Evolutionary conservation across 805 yeast species (phyloP).

Genomic region (Danielia reshetovae): DNA sequence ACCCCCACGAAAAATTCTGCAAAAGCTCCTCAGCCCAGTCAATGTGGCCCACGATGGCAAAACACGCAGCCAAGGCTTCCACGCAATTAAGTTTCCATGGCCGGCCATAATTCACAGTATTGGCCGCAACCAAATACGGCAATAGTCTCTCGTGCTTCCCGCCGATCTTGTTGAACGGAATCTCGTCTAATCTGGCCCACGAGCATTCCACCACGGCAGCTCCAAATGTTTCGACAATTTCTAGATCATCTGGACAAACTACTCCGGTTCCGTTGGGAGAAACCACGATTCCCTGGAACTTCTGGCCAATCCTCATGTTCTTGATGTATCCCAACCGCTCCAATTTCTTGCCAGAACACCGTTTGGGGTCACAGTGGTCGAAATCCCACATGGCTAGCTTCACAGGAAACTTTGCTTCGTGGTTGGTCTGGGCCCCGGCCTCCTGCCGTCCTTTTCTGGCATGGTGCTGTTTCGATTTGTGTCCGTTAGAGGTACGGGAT

Average conservation of each 20-base stretch:
- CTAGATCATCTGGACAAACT: constrained; percentile 83
- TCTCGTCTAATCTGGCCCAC: constrained; percentile 96
- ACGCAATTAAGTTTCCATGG: constrained; percentile 97
- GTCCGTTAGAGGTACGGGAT: constrained; percentile 49
- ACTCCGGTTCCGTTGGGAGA: constrained; percentile 89
- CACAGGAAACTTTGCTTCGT: constrained; percentile 55
- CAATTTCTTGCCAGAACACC: constrained; percentile 93
- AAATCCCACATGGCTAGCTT: constrained; percentile 99
- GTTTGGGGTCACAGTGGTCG: constrained; percentile 96
- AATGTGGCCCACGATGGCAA: constrained; percentile 84
- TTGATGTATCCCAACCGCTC: constrained; percentile 84
- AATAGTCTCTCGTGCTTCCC: constrained; percentile 82
- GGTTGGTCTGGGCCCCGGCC: constrained; percentile 20
- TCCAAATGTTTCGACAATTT: constrained; percentile 72
- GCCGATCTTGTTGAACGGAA: constrained; percentile 91
- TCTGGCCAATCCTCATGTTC: constrained; percentile 83
- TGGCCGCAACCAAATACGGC: constrained; percentile 93
- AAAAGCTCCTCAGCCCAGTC: constrained; percentile 85
- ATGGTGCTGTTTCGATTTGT: constrained; percentile 51
- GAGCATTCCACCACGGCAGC: constrained; percentile 99
- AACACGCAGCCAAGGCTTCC: constrained; percentile 95
- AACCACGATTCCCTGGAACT: constrained; percentile 84
- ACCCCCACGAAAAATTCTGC: constrained; percentile 89
- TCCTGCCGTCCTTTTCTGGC: constrained; percentile 37
- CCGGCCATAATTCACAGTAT: constrained; percentile 93